Evolutionary conservation across 2,329 filamentous ascomycete species (phyloP), one percentile per base, ranked within the genome.

Genomic region (Curvularia eragrostidis): DNA sequence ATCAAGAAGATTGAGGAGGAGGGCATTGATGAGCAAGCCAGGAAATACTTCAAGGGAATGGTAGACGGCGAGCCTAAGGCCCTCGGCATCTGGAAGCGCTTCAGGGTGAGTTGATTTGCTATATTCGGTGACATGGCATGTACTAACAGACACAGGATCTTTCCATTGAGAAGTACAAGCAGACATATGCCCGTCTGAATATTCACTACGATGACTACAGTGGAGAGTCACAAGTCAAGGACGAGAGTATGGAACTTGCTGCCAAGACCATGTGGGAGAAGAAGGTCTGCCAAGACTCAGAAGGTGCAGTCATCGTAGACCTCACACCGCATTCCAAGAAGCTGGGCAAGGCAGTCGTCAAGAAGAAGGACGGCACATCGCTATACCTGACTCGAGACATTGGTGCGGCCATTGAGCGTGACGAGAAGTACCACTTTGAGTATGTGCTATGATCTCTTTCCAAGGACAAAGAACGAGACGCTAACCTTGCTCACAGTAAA

Each of bases 351-450:
- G 87, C 87, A 0, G 83, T 91, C 34, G 80, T 91, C 46, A 82
- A 89, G 63, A 87, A 87, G 71, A 85, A 87, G 77, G 85, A 88
- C 58, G 89, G 89, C 34, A 89, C 86, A 1, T 85, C 85, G 10
- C 82, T 88, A 1, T 91, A 91, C 74, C 80, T 91, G 34, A 87
- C 89, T 26, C 84, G 89, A 66, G 89, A 91, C 71, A 85, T 91
- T 41, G 89, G 86, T 12, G 86, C 87, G 5, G 86, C 86, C 28
- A 73, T 86, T 19, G 87, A 90, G 75, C 84, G 88, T 71, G 80
- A 83, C 55, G 81, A 88, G 56, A 82, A 83, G 56, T 86, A 86
- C 73, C 74, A 85, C 66, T 88, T 87, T 65, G 87, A 89, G 67
- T 69, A 68, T 18, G 67, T 54, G 6, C 3, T 26, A 15, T 13